Conservation (phyloP, 2,329 filamentous ascomycete species). For the Penicillium concentricum region DNA sequence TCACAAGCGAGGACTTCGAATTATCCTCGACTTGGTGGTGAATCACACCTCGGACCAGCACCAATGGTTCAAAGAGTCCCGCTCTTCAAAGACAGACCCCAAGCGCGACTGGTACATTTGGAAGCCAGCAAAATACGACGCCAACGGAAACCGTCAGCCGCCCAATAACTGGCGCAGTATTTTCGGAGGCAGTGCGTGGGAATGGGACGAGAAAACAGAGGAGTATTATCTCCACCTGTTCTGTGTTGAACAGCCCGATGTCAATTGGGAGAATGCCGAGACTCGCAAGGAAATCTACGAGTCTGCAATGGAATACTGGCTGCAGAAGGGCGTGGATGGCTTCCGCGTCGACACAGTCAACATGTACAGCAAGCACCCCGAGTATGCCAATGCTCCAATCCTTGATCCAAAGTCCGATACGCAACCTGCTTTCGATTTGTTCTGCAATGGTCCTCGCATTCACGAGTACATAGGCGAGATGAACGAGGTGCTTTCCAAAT, state of each 20-base stretch:
- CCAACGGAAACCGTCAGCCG: conserved; percentile 58
- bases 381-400: conserved; percentile 57
- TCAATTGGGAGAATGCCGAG: conserved; percentile 72
- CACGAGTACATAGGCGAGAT: conserved; percentile 68
- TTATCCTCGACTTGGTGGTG: conserved; percentile 71
- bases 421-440: conserved; percentile 58
- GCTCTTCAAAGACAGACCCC: conserved; percentile 55
- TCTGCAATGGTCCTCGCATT: conserved; percentile 67
- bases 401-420: conserved; percentile 44
- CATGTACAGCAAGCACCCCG: conserved; percentile 53
- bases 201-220: conserved; percentile 64
- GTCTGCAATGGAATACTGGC: conserved; percentile 70
- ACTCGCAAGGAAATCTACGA: conserved; percentile 66
- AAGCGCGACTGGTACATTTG: conserved; percentile 66
- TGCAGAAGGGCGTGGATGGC: conserved; percentile 66
- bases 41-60: conserved; percentile 72
- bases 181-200: conserved; percentile 64
- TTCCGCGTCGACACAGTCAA: conserved; percentile 70
- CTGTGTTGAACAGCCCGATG: conserved; percentile 68
- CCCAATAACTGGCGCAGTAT: conserved; percentile 71
- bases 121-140: conserved; percentile 48
- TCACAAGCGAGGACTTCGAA: conserved; percentile 60
- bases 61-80: conserved; percentile 65
- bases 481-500: conserved; percentile 58
- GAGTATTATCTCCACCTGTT: conserved; percentile 76